Base-by-base conservation (phyloP, 106 monocot species). In the Acorus calamus region DNA sequence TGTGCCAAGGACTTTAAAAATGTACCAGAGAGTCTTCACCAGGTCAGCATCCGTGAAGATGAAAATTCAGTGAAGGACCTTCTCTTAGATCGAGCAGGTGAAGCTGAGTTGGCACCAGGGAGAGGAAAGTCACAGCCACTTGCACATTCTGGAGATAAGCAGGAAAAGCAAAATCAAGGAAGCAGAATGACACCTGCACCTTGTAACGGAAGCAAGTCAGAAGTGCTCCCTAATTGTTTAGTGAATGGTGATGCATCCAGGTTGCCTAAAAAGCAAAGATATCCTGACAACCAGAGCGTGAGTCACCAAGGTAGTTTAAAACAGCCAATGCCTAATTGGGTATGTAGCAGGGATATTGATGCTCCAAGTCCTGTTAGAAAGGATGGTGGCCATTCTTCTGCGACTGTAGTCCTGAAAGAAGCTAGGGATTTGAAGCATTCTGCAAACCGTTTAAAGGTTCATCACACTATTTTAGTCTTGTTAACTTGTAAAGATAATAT, bases 401-500 rank as follows among this genome's bases (percentile, higher is more conserved):
- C 70, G 53, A 67, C 57, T 70, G 62, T 44, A 60, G 61, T 78
- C 9, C 46, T 85, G 53, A 89, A 80, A 83, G 89, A 85, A 80
- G 96, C 96, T 62, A 79, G 81, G 65, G 81, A 76, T 71, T 66
- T 98, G 48, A 98, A 98, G 72, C 91, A 98, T 61, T 81, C 57
- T 46, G 91, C 96, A 62, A 77, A 85, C 71, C 82, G 80, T 55
- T 71, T 90, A 70, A 94, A 94, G 94, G 94, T 85, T 61, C 43
- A 65, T 28, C 28, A 28, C 28, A 28, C 28, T 28, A 28, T 28
- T 1, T 28, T 28, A 28, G 28, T 28, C 28, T 28, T 28, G 0
- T 28, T 28, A 28, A 28, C 28, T 28, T 28, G 28, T 28, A 28
- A 28, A 28, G 28, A 28, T 28, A 28, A 28, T 28, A 28, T 28